phyloP scores from a whole-genome alignment of 805 yeast species.

The Cyberlindnera subsufficiens region DNA sequence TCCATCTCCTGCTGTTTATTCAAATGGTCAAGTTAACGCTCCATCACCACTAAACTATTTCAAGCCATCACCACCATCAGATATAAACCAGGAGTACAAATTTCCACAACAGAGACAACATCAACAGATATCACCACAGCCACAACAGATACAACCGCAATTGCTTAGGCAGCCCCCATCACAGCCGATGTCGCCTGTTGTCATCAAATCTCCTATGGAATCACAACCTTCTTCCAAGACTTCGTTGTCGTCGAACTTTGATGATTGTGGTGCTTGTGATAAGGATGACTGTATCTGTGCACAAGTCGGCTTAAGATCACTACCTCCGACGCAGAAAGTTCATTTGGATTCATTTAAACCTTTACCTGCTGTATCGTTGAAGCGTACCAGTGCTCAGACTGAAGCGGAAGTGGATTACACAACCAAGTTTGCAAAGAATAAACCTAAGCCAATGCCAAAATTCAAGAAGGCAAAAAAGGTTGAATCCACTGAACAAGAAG shows the following conservation, averaged over 20 bases:
- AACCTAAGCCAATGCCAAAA: constrained; percentile 23
- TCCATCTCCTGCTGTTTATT: constrained; percentile 19
- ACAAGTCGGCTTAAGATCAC: constrained; percentile 25
- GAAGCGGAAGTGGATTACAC: constrained; percentile 52
- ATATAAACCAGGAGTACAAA: constrained; percentile 4
- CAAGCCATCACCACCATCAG: constrained; percentile 37
- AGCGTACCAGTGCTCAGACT: constrained; percentile 28
- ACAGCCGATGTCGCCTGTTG: background rate
- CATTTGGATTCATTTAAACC: constrained; percentile 37
- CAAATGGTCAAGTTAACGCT: constrained; percentile 21
- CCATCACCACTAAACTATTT: constrained; percentile 34
- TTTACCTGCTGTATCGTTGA: constrained; percentile 60
- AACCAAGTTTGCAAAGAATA: constrained; percentile 33
- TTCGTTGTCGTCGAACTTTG: constrained; percentile 14
- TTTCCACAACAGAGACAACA: constrained; percentile 4
- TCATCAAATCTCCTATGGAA: constrained; percentile 31
- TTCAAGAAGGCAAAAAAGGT: constrained; percentile 11
- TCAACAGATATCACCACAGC: background rate
- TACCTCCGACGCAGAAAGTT: constrained; percentile 18
- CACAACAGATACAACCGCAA: background rate
- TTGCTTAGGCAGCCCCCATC: constrained; percentile 4
- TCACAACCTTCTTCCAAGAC: constrained; percentile 15
- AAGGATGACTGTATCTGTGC: constrained; percentile 70
- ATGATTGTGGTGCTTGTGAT: constrained; percentile 55
- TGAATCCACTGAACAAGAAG: constrained; percentile 7